Percentiles rank a stretch among this genome's conserved stretches.
Conservation (phyloP, 495 filamentous ascomycete genomes). For the Penicillium egyptiacum region DNA sequence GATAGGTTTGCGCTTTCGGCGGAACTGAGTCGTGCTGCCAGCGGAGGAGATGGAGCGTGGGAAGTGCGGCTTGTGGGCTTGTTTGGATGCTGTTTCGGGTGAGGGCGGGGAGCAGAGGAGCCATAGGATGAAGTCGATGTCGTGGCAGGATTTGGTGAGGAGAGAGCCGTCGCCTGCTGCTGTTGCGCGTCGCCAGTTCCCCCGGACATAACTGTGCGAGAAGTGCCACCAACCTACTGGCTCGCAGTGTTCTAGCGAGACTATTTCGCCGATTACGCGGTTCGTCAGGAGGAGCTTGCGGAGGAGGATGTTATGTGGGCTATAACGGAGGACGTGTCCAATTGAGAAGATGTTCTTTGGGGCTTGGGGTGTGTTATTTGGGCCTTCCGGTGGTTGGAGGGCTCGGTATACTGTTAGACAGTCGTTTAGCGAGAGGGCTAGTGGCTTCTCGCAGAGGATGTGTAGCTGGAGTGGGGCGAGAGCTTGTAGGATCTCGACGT, state of each 20-base stretch:
- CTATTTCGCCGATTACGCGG: conserved; percentile 71
- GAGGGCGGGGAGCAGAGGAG: conserved; percentile 48
- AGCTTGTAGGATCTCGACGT: conserved; percentile 72
- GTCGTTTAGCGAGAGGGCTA: conserved; percentile 73
- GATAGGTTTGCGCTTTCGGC: conserved; percentile 66
- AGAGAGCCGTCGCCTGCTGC: conserved; percentile 55
- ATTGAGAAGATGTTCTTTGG: conserved; percentile 65
- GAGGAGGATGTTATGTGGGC: conserved; percentile 84
- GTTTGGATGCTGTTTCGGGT: conserved; percentile 12
- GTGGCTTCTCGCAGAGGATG: conserved; percentile 93
- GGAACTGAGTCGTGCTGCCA: conserved; percentile 67
- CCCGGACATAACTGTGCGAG: conserved; percentile 85
- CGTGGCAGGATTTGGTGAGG: conserved; percentile 92
- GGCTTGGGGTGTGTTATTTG: conserved; percentile 3
- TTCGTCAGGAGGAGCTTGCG: conserved; percentile 74
- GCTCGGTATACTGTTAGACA: conserved; percentile 71
- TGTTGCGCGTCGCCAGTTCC: conserved; percentile 86
- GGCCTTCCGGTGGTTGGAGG: conserved; percentile 31
- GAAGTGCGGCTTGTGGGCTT: conserved; percentile 57
- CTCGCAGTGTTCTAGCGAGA: conserved; percentile 87
- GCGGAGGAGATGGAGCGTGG: conserved; percentile 70
- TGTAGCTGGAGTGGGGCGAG: conserved; percentile 70
- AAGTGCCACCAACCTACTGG: conserved; percentile 98
- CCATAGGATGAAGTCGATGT: conserved; percentile 91
- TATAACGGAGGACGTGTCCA: conserved; percentile 77